Conservation (phyloP, 2,329 filamentous ascomycete genomes). For the Coniochaeta ligniaria region DNA sequence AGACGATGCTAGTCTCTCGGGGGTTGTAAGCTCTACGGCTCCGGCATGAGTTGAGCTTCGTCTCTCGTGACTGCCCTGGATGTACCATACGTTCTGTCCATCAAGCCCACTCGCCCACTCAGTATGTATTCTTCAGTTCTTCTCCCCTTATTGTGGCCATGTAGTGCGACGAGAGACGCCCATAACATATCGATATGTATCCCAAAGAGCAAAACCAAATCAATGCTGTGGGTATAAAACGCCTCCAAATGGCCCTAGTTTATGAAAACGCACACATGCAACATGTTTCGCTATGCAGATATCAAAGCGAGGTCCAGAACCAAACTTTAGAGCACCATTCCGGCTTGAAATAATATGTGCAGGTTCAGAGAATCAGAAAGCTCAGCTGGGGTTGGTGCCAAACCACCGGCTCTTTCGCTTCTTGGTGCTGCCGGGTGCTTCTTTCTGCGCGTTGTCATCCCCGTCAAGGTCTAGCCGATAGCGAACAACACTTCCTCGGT, state of each 20-base stretch:
- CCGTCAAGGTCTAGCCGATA: conserved; percentile 53
- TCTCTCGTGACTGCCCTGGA: background rate
- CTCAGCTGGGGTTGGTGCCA: background rate
- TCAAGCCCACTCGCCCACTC: background rate
- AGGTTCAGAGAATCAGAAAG: background rate
- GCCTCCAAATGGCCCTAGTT: background rate
- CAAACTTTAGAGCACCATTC: background rate
- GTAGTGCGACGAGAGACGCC: background rate
- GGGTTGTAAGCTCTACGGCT: too few species aligned
- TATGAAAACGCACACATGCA: background rate
- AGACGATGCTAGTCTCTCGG: too few species aligned
- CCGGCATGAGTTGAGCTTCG: too few species aligned
- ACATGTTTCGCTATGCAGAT: background rate
- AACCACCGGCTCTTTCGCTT: conserved; percentile 15
- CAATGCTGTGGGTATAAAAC: conserved; percentile 1
- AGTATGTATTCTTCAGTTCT: background rate
- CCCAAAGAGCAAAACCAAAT: background rate
- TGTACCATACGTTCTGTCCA: background rate
- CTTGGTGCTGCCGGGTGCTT: conserved; percentile 1
- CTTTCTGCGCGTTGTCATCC: conserved; percentile 26
- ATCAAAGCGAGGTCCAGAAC: background rate
- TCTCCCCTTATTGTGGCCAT: background rate
- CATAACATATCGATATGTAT: background rate
- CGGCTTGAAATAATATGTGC: background rate
- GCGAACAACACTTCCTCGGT: conserved; percentile 54